phyloP scores from a whole-genome alignment of 768 basidiomycete genomes.

The Amanita fuliginea region DNA sequence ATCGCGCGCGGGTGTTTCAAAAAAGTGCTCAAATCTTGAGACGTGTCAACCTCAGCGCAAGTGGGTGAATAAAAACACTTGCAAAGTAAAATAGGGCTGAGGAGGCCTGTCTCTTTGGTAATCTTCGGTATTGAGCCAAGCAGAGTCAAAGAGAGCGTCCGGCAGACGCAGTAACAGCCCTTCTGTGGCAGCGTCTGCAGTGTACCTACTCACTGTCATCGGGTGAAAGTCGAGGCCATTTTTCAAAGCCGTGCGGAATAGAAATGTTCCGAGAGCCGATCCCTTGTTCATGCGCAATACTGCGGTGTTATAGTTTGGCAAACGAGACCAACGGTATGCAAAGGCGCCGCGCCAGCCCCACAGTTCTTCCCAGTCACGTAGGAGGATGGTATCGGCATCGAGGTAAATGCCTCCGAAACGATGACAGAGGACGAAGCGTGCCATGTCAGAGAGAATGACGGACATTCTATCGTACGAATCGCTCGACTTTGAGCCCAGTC shows the following conservation, averaged over 20 bases:
- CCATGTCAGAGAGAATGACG: constrained; percentile 92
- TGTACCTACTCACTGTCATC: constrained; percentile 81
- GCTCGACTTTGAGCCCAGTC: constrained; percentile 81
- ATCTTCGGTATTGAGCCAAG: constrained; percentile 88
- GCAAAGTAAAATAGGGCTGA: constrained; percentile 87
- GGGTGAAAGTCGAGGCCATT: constrained; percentile 94
- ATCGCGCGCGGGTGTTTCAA: constrained; percentile 57
- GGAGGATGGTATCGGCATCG: constrained; percentile 86
- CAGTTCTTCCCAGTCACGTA: constrained; percentile 94
- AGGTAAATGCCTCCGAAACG: constrained; percentile 92
- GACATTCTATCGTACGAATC: constrained; percentile 84
- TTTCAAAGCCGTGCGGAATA: constrained; percentile 87
- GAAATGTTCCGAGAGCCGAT: constrained; percentile 81
- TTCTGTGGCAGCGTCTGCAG: constrained; percentile 72
- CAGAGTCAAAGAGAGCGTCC: constrained; percentile 88
- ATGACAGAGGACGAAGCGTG: constrained; percentile 90
- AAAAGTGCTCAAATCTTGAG: constrained; percentile 71
- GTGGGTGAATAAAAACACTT: constrained; percentile 12
- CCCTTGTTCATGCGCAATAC: constrained; percentile 81
- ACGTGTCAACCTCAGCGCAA: not conserved
- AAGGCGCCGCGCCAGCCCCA: constrained; percentile 95
- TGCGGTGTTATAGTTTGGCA: constrained; percentile 90
- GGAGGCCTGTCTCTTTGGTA: constrained; percentile 87
- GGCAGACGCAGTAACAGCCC: constrained; percentile 70
- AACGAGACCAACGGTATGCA: constrained; percentile 89